These are phyloP conservation scores for Suillus americanus DNA, from an alignment of 768 basidiomycete genomes.

Conservation along the genomic window DNA sequence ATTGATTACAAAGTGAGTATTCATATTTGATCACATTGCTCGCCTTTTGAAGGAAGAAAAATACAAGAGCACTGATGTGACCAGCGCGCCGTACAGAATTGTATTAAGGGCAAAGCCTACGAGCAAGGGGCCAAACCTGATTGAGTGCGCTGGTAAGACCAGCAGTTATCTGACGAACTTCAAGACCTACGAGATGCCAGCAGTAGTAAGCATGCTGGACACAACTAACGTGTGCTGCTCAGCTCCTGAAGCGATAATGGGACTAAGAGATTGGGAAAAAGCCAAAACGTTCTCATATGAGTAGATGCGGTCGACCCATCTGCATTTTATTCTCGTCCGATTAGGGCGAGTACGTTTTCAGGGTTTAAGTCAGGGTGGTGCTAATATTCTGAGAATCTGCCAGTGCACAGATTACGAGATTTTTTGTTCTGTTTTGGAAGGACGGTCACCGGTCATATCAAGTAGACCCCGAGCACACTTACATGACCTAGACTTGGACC, in stretches of 20 bases:
- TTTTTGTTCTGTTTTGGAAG: constrained; percentile 9
- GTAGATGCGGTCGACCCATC: neutral
- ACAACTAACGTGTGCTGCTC: constrained; percentile 9
- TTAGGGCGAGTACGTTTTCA: constrained; percentile 22
- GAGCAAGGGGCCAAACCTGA: constrained; percentile 36
- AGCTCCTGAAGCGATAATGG: constrained; percentile 10
- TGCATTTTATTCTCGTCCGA: constrained; percentile 15
- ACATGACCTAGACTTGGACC: neutral
- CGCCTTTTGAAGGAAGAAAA: constrained; percentile 28
- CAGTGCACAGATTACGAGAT: constrained; percentile 16
- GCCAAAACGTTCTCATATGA: neutral
- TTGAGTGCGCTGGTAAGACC: neutral
- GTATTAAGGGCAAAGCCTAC: constrained; percentile 35
- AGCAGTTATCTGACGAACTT: neutral
- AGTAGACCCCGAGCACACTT: neutral
- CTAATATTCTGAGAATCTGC: neutral
- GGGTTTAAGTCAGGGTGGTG: constrained; percentile 16
- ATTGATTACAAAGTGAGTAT: neutral
- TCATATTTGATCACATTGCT: neutral
- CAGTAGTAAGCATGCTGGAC: constrained; percentile 19
- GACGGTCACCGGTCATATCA: neutral
- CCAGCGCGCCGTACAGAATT: constrained; percentile 34
- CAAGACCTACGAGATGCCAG: constrained; percentile 23
- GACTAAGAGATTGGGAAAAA: constrained; percentile 10
- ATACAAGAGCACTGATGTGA: constrained; percentile 34